Evolutionary conservation across 1,139 yeast species (phyloP).

Genomic region (Martiniozyma asiatica): DNA sequence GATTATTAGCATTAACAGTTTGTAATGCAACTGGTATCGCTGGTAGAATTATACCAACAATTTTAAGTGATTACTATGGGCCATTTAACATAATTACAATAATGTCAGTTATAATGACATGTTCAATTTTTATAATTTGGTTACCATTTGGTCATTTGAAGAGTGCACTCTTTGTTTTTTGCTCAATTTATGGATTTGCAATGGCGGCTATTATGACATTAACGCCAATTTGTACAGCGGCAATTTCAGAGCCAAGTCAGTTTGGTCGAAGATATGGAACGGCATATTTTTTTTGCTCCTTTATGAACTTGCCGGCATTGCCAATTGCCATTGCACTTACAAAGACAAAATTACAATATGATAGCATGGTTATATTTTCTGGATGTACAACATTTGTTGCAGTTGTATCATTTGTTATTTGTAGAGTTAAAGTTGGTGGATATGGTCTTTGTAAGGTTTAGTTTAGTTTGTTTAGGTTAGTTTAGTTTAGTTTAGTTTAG

Average conservation of each 20-base stretch:
- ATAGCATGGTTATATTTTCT: slow-evolving; percentile 25
- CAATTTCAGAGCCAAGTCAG: slow-evolving; percentile 32
- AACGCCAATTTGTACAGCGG: slow-evolving; percentile 39
- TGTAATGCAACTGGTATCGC: slow-evolving; percentile 45
- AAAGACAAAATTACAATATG: slow-evolving; percentile 21
- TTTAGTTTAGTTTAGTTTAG: too few species aligned
- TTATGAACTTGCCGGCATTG: slow-evolving; percentile 33
- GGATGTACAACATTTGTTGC: slow-evolving; percentile 17
- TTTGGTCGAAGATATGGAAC: slow-evolving; percentile 38
- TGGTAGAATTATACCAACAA: slow-evolving; percentile 46
- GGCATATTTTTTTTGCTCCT: slow-evolving; percentile 30
- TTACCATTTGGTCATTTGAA: slow-evolving; percentile 34
- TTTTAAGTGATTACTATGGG: slow-evolving; percentile 41
- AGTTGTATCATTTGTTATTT: slow-evolving; percentile 1
- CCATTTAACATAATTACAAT: slow-evolving; percentile 40
- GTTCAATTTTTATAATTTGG: slow-evolving; percentile 34
- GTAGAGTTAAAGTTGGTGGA: slow-evolving; percentile 17
- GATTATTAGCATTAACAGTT: slow-evolving; percentile 40
- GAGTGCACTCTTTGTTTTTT: slow-evolving; percentile 31
- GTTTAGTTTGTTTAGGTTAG: too few species aligned
- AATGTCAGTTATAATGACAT: slow-evolving; percentile 29
- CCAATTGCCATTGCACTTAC: slow-evolving; percentile 37
- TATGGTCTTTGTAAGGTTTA: too few species aligned
- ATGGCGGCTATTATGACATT: slow-evolving; percentile 35
- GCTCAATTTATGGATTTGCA: slow-evolving; percentile 40